Evolutionary conservation across 768 basidiomycete species (phyloP), one percentile per base, ranked within the genome.

Genomic region (Hemileccinum rubropunctum): DNA sequence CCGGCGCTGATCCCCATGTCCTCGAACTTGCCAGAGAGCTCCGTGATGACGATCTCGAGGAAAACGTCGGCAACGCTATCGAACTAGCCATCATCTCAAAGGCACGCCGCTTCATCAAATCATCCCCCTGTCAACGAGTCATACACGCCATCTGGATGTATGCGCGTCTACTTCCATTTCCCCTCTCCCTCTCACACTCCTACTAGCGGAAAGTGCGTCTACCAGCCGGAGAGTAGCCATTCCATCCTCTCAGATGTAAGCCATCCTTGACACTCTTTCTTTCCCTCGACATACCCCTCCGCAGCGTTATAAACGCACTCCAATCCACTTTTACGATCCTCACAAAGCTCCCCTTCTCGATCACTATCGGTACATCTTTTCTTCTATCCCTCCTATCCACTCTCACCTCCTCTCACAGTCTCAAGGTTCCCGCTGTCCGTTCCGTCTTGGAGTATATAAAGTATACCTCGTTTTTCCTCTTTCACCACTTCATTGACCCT

Each of bases 281-380:
- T 23, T 40, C 32, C 15, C 10, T 42, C 37, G 23, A 47, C 33
- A 45, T 7, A 53, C 20, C 27, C 17, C 8, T 48, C n/a, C 38
- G 17, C 54, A 95, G 93, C 94, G 90, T 23, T 98, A 98, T 69
- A 97, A 97, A 73, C 80, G 86, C 42, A 90, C 81, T 21, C 92
- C 95, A 11, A 80, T 97, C 30, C 91, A 94, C 65, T 88, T 95
- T 58, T 97, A 98, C 66, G 92, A 98, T 63, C 94, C 94, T 3
- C 87, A 93, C 62, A 91, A 84, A 64, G 94, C 94, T 0, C 91
- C 94, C 15, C 67, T 97, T n/a, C 79, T 98, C 7, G 93, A 98
- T 63, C 94, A 98, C 68, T 98, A 97, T 62, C 84, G 95, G 90
- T 91, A 47, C 28, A 77, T 64, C 35, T 7, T 35, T 20, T 37